These are phyloP conservation scores for Zasmidium angulare DNA, from an alignment of 2,329 filamentous ascomycete genomes.

Conservation along the genomic window DNA sequence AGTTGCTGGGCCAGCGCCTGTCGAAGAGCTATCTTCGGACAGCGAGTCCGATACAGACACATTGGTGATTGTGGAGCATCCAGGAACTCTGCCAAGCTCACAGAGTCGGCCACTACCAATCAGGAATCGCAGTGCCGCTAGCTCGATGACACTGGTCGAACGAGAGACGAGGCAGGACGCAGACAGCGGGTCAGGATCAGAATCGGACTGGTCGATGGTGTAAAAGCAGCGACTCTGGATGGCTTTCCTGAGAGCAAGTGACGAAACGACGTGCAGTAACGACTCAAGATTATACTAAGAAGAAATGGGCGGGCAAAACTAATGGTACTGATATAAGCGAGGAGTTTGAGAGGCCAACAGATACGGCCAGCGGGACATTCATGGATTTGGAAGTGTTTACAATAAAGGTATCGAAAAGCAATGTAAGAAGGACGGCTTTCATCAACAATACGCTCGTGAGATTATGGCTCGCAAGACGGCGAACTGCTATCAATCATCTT, in stretches of 20 bases:
- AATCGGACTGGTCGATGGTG: constrained; percentile 2
- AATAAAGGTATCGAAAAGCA: background rate
- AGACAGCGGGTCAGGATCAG: background rate
- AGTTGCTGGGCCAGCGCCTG: constrained; percentile 5
- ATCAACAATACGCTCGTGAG: no score
- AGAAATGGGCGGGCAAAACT: background rate
- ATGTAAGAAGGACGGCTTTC: background rate
- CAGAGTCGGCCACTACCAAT: background rate
- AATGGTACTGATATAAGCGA: background rate
- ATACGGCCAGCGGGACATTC: background rate
- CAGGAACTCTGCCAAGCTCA: background rate
- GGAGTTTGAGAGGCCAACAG: background rate
- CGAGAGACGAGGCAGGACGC: background rate
- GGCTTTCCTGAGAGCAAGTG: background rate
- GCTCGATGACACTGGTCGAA: background rate
- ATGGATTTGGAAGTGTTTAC: background rate
- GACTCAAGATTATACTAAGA: background rate
- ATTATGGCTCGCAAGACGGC: no score
- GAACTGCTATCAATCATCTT: no score
- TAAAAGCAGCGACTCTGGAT: background rate
- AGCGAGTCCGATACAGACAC: constrained; percentile 17
- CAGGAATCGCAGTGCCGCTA: constrained; percentile 2
- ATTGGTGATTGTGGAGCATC: constrained; percentile 11
- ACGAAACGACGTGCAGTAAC: background rate
- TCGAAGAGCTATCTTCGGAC: constrained; percentile 14